Evolutionary conservation across 2,329 filamentous ascomycete genomes (phyloP), one percentile per base, ranked within the genome.

Genomic region (Leptographium procerum): DNA sequence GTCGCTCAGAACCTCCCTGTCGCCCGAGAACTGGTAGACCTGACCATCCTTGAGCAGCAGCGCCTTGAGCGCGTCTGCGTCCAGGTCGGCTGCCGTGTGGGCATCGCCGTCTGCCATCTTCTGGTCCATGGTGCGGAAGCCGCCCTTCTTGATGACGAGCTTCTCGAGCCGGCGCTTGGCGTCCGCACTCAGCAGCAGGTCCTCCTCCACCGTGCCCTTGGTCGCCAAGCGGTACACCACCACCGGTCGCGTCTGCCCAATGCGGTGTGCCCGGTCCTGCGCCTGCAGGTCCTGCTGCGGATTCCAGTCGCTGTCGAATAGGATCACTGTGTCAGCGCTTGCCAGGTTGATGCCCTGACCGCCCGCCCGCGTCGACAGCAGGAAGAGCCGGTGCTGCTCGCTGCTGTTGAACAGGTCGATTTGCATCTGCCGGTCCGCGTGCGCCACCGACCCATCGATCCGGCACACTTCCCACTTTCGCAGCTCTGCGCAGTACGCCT

Each of bases 241-340:
- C 1, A 99, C 94, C 0, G 94, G 94, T 2, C 86, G 81, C 0
- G 86, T 96, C 70, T 99, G 94, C 0, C 94, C 94, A 62, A 99
- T 97, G 14, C 94, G 84, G 69, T 99, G 94, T 0, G 89, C 91
- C 6, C 94, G 89, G 67, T 99, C 94, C 71, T 97, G 94, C 0
- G 94, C 94, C 68, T 99, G 94, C 0, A 99, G 77, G 70, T 99
- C 94, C 68, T 96, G 92, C 69, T 99, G 94, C 0, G 94, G 94
- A 66, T 99, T 99, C 85, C 92, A 96, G 66, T 96, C 82, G 2
- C 74, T 77, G 70, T 97, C 92, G 65, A 94, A 97, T 0, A 97
- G 77, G 52, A 97, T 87, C 13, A 96, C 92, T 0, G 92, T 96
- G 65, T 97, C 92, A 0, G 92, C 92, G 1, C 86, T 86, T 0